Evolutionary conservation across 306 rosid species (phyloP), one percentile per base, ranked within the genome.

Genomic region (Phaseolus lunatus): DNA sequence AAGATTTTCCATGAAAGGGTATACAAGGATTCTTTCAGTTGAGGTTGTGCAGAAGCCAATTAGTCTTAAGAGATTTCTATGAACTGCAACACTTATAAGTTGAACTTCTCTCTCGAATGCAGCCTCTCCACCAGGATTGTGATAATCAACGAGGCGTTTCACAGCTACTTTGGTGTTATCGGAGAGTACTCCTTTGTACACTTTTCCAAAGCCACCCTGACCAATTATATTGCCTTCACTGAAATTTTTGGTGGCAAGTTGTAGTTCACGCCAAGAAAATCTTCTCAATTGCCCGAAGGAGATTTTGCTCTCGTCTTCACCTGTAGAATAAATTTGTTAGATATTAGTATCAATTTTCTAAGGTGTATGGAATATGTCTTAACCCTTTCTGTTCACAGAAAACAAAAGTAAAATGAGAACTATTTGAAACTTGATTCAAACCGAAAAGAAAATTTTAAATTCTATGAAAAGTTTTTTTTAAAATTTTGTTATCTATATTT

Each of bases 131-230:
- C 93, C 97, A 41, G 97, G 97, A 73, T 92, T 95, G 54, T 89
- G 39, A 78, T 85, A 90, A 82, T 95, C 93, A 23, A 82, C 65
- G 43, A 95, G 89, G 71, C 98, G 97, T 84, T 95, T 95, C 50
- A 92, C 89, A 15, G 98, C 98, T 16, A 95, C 80, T 81, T 84
- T 82, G 52, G 90, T 90, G 50, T 80, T 78, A 84, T 92, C 93
- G 35, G 86, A 76, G 81, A 95, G 97, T 41, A 88, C 64, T 50
- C 98, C 98, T 87, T 73, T 95, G 81, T 92, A 95, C 66, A 95
- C 98, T 87, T 88, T 95, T 71, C 97, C 98, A 83, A 95, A 95
- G 6, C 98, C 98, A 72, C 98, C 98, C 48, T 95, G 97, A 22
- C 98, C 98, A 49, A 95, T 95, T n/a, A 95, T 80, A 82, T 87